phyloP scores from a whole-genome alignment of 768 basidiomycete species.

The Fomitopsis pulvina region DNA sequence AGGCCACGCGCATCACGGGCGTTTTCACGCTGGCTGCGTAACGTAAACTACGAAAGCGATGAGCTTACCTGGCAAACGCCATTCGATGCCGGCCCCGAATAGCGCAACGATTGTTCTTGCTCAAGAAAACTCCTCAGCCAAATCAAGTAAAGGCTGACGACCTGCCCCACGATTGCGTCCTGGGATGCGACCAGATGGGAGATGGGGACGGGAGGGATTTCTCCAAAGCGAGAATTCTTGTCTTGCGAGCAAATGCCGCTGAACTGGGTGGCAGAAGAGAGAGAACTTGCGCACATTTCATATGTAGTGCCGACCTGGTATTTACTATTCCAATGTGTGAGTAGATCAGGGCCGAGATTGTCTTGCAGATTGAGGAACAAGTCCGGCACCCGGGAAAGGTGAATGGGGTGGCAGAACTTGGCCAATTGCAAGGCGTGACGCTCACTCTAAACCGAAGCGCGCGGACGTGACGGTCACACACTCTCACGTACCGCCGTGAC shows the following conservation, averaged over 20 bases:
- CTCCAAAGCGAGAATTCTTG: background rate
- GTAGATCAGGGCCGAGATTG: background rate
- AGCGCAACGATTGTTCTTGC: background rate
- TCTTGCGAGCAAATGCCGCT: background rate
- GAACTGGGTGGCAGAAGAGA: background rate
- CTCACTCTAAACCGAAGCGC: too few relatives aligned
- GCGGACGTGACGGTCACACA: too few relatives aligned
- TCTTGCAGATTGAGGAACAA: background rate
- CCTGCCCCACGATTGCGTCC: background rate
- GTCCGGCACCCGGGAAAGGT: background rate
- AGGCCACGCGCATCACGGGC: constrained; percentile 3
- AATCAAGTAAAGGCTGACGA: background rate
- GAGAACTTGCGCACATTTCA: background rate
- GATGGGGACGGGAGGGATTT: background rate
- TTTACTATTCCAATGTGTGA: background rate
- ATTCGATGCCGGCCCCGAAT: background rate
- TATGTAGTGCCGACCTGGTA: background rate
- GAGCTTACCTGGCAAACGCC: constrained; percentile 1
- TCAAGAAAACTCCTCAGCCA: constrained; percentile 2
- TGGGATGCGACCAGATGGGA: background rate
- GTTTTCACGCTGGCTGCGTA: background rate
- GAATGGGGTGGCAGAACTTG: background rate
- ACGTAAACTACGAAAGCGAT: background rate
- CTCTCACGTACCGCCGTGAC: too few relatives aligned
- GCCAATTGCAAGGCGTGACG: too few relatives aligned